Evolutionary conservation across 352 stramenopile genomes (phyloP).

Genomic region (Phytophthora idaei): DNA sequence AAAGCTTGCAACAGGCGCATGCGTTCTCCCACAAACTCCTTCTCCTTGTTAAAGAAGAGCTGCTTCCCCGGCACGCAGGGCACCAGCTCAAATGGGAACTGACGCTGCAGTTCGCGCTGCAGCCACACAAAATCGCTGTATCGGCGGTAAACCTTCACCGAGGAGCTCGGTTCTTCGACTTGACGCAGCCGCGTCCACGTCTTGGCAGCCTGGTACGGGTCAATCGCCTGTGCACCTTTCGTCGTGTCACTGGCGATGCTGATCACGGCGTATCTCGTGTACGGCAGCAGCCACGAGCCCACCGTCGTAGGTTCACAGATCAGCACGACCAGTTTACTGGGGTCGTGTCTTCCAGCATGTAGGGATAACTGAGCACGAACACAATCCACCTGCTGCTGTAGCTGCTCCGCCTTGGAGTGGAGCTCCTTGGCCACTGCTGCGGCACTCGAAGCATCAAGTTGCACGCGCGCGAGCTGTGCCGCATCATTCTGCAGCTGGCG

Average conservation of each 20-base stretch:
- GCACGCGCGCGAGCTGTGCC: constrained; percentile 68
- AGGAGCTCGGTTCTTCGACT: constrained; percentile 71
- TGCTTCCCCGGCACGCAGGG: constrained; percentile 79
- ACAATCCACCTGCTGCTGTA: constrained; percentile 80
- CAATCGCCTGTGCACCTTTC: constrained; percentile 45
- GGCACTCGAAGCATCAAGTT: constrained; percentile 71
- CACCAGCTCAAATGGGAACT: constrained; percentile 81
- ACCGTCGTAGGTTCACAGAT: constrained; percentile 83
- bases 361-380: constrained; percentile 80
- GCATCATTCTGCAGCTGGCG: constrained; percentile 75
- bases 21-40: constrained; percentile 86
- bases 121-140: constrained; percentile 91
- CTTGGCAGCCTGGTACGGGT: constrained; percentile 74
- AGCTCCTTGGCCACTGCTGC: constrained; percentile 72
- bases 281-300: constrained; percentile 82
- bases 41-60: constrained; percentile 85
- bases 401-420: constrained; percentile 65
- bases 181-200: constrained; percentile 81
- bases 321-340: constrained; percentile 80
- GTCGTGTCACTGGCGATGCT: constrained; percentile 69
- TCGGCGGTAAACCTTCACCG: constrained; percentile 83
- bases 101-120: constrained; percentile 61
- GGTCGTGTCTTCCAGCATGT: constrained; percentile 76
- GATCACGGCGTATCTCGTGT: constrained; percentile 85
- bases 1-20: constrained; percentile 85